phyloP scores from a whole-genome alignment of 1,139 yeast genomes.

The Saccharomyces pastorianus region DNA sequence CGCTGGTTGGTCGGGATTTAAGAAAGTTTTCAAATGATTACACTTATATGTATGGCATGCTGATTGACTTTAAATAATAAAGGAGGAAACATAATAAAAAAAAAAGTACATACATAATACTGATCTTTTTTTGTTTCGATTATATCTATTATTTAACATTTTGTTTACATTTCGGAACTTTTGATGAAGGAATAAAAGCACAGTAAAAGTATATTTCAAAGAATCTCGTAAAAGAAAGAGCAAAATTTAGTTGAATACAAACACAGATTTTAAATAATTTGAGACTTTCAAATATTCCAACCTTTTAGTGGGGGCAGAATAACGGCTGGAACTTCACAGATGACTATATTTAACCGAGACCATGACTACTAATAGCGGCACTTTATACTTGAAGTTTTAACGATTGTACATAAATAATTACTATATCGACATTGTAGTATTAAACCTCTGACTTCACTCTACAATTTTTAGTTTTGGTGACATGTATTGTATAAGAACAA shows the following conservation, averaged over 20 bases:
- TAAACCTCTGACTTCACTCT: background rate
- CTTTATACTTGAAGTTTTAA: background rate
- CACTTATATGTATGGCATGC: background rate
- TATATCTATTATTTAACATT: background rate
- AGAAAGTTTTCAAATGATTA: constrained; percentile 16
- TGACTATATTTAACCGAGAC: background rate
- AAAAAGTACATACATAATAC: background rate
- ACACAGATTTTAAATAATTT: background rate
- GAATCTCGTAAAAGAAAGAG: background rate
- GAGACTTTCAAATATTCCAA: background rate
- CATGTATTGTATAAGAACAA: background rate
- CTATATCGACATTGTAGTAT: background rate
- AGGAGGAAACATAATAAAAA: constrained; percentile 1
- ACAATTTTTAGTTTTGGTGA: background rate
- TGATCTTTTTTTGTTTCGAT: background rate
- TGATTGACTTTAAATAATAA: background rate
- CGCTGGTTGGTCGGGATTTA: constrained; percentile 20
- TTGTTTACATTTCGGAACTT: background rate
- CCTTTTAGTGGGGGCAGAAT: background rate
- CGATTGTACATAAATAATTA: background rate
- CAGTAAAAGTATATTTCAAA: background rate
- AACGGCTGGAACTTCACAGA: background rate
- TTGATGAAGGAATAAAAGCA: background rate
- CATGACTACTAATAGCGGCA: background rate
- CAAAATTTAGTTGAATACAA: background rate